Conservation (phyloP, 2,329 filamentous ascomycete species). For the Fusarium concolor region DNA sequence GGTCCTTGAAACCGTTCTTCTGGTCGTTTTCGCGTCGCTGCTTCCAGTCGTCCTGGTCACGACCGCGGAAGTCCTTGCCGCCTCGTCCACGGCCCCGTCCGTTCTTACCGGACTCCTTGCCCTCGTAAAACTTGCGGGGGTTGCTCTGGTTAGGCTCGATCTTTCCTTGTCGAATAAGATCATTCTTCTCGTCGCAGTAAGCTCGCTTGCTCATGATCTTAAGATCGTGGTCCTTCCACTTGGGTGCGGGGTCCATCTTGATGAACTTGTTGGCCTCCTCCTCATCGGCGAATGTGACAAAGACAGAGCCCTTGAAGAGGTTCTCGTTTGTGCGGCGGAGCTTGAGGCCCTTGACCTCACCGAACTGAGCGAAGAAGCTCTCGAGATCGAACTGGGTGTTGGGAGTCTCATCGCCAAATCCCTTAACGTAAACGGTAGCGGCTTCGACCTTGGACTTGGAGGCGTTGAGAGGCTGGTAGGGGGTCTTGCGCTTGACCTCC, state of each 20-base stretch:
- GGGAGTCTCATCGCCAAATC: slow-evolving; percentile 86
- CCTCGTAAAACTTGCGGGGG: slow-evolving; percentile 62
- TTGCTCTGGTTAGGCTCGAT: slow-evolving; percentile 67
- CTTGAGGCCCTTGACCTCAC: slow-evolving; percentile 83
- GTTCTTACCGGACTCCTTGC: slow-evolving; percentile 54
- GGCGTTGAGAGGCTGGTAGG: slow-evolving; percentile 70
- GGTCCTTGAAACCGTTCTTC: slow-evolving; percentile 67
- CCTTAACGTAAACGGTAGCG: slow-evolving; percentile 90
- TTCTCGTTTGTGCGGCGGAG: slow-evolving; percentile 80
- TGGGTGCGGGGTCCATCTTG: slow-evolving; percentile 80
- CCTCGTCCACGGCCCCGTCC: slow-evolving; percentile 55
- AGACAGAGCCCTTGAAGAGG: slow-evolving; percentile 95
- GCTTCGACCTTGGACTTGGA: slow-evolving; percentile 74
- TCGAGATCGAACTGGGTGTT: slow-evolving; percentile 94
- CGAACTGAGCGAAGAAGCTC: slow-evolving; percentile 86
- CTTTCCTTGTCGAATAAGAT: slow-evolving; percentile 77
- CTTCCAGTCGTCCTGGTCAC: slow-evolving; percentile 71
- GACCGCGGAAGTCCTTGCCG: slow-evolving; percentile 53
- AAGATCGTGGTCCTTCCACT: slow-evolving; percentile 84
- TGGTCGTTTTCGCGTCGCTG: slow-evolving; percentile 71
- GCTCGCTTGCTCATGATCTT: slow-evolving; percentile 88
- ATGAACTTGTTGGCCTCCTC: slow-evolving; percentile 86
- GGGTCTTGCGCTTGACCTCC: slow-evolving; percentile 79
- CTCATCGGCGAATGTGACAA: slow-evolving; percentile 88
- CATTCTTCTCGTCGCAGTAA: slow-evolving; percentile 83